Conservation (phyloP, 1,284 basidiomycete genomes). For the Ustilago shanxiensis region DNA sequence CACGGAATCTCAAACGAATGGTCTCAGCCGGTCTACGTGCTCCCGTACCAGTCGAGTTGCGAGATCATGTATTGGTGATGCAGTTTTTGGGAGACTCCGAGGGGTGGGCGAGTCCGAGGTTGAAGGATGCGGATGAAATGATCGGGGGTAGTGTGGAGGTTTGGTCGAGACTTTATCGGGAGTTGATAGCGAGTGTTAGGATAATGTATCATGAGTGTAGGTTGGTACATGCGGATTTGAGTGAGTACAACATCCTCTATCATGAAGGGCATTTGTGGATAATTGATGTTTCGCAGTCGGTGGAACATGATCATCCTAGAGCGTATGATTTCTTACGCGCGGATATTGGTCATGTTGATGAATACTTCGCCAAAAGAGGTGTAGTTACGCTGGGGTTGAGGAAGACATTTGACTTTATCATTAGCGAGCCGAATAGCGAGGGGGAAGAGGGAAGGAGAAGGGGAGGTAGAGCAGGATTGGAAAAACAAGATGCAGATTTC, state of each 20-base stretch:
- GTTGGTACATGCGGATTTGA: conserved; percentile 96
- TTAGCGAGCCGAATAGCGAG: conserved; percentile 23
- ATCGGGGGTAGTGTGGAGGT: conserved; percentile 42
- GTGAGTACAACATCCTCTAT: conserved; percentile 96
- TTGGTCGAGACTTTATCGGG: conserved; percentile 77
- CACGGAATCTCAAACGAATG: conserved; percentile 91
- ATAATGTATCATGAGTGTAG: conserved; percentile 90
- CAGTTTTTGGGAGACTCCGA: conserved; percentile 80
- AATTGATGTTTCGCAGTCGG: conserved; percentile 98
- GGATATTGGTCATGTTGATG: conserved; percentile 92
- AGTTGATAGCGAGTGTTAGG: conserved; percentile 84
- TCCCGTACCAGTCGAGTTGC: conserved; percentile 89
- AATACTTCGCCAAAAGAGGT: conserved; percentile 82
- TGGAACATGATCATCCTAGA: conserved; percentile 96
- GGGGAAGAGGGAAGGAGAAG: conserved; percentile 27
- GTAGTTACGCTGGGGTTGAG: conserved; percentile 84
- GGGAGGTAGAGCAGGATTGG: conserved; percentile 57
- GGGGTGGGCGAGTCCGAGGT: conserved; percentile 64
- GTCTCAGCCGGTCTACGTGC: conserved; percentile 84
- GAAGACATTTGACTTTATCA: conserved; percentile 79
- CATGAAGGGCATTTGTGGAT: conserved; percentile 82
- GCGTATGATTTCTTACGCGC: conserved; percentile 88
- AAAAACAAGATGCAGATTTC: conserved; percentile 53
- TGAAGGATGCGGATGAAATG: conserved; percentile 64
- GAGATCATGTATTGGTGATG: conserved; percentile 98